Base-by-base conservation (phyloP, 768 basidiomycete genomes). In the Dentipellis fragilis region DNA sequence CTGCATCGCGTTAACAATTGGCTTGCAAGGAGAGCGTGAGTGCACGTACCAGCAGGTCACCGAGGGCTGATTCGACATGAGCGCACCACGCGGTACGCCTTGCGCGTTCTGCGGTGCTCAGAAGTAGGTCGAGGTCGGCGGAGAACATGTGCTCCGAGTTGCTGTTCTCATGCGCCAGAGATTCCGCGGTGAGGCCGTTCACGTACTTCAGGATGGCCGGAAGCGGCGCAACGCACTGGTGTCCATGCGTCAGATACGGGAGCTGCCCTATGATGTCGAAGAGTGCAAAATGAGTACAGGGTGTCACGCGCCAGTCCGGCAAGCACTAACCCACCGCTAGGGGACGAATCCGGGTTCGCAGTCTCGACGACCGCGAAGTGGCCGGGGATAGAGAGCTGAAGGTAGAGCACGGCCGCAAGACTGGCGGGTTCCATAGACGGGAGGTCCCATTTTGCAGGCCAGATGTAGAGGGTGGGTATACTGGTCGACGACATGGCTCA, bases 201-300 rank as follows among this genome's bases (percentile, higher is more conserved):
- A 87, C 74, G 62, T 88, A 87, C 60, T 79, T 79, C 34, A 84
- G 66, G 63, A 91, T 89, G 37, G 84, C 74, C 2, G 78, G 67
- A 23, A 87, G 69, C 1, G 80, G 74, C 0, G 81, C 69, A 14
- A 83, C 68, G 2, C 67, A 62, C 42, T 77, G 72, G 52, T 77
- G 71, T 3, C 74, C 81, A 69, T 89, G 81, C 0, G 75, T 76
- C 37, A 91, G 67, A 62, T 79, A 89, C 1, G 89, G 89, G 1
- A 92, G 73, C 63, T 82, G 82, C 14, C 89, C 88, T 90, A 46
- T 45, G n/a, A n/a, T n/a, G n/a, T n/a, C n/a, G n/a, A n/a, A n/a
- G n/a, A n/a, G n/a, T 22, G 14, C 37, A 14, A 54, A 45, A 40
- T 3, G 8, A 50, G 7, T 4, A 8, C 12, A 12, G 3, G 53